Evolutionary conservation across 495 filamentous ascomycete genomes (phyloP).

Genomic region (Cairneyella variabilis): DNA sequence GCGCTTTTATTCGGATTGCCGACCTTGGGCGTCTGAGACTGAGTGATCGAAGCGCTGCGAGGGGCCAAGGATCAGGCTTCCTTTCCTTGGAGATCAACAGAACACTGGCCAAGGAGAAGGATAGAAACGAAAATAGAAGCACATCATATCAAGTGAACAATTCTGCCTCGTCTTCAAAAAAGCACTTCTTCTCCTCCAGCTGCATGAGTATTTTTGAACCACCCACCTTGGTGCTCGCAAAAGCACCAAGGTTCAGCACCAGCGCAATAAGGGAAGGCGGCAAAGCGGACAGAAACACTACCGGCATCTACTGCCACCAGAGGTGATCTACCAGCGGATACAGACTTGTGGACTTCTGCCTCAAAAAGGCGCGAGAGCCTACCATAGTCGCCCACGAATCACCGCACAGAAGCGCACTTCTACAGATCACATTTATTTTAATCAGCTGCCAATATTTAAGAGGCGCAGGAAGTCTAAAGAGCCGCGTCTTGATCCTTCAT

Average conservation of each 20-base stretch:
- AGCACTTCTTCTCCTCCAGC: no score
- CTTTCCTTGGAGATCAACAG: no score
- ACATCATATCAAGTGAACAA: no score
- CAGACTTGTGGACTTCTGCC: no score
- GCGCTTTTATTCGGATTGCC: slow-evolving; percentile 18
- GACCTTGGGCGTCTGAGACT: slow-evolving; percentile 21
- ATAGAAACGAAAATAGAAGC: no score
- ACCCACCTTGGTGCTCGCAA: no score
- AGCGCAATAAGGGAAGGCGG: slow-evolving; percentile 1
- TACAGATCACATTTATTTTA: background rate
- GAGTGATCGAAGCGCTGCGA: slow-evolving; percentile 19
- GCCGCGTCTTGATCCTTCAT: background rate
- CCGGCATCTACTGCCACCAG: slow-evolving; percentile 18
- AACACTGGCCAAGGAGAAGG: no score
- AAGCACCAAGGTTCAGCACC: no score
- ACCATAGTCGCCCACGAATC: slow-evolving; percentile 5
- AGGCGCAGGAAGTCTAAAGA: background rate
- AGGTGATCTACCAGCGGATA: background rate
- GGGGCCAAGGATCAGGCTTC: background rate
- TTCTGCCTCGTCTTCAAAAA: no score
- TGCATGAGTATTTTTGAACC: no score
- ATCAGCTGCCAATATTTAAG: no score
- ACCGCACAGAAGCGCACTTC: background rate
- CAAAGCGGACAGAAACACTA: slow-evolving; percentile 3
- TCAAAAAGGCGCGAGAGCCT: no score